Evolutionary conservation across 1,284 basidiomycete species (phyloP).

Genomic region (Ustilago shanxiensis): DNA sequence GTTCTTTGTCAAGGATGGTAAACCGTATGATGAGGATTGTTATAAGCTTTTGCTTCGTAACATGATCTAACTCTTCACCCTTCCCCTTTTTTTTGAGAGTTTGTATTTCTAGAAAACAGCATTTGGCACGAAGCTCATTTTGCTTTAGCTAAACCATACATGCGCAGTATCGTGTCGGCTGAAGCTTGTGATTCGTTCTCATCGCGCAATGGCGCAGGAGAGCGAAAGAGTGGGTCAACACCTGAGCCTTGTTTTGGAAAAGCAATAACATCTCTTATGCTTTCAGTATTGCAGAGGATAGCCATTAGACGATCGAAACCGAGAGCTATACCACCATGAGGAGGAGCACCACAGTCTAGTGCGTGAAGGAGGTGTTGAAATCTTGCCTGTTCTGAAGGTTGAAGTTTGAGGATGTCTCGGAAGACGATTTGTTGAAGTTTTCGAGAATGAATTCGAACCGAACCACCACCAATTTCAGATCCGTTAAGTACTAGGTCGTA

Average conservation of each 20-base stretch:
- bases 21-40: slow-evolving; percentile 65
- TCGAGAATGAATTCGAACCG: slow-evolving; percentile 90
- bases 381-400: slow-evolving; percentile 78
- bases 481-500: slow-evolving; percentile 98
- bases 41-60: slow-evolving; percentile 56
- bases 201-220: slow-evolving; percentile 75
- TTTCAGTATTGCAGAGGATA: slow-evolving; percentile 84
- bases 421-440: slow-evolving; percentile 87
- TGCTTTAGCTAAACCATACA: slow-evolving; percentile 28
- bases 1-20: slow-evolving; percentile 65
- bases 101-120: slow-evolving; percentile 27
- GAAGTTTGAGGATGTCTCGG: slow-evolving; percentile 80
- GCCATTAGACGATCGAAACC: slow-evolving; percentile 91
- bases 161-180: background rate
- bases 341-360: slow-evolving; percentile 87
- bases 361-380: slow-evolving; percentile 89
- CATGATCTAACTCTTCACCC: slow-evolving; percentile 21
- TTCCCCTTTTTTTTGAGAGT: too few relatives aligned
- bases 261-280: slow-evolving; percentile 93
- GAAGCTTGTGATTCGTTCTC: background rate
- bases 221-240: slow-evolving; percentile 88
- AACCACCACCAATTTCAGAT: slow-evolving; percentile 91
- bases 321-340: slow-evolving; percentile 90
- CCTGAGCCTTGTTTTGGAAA: slow-evolving; percentile 91
- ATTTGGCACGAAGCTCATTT: background rate